phyloP scores from a whole-genome alignment of 441 rosid genomes.

The Raphanus hybrid region DNA sequence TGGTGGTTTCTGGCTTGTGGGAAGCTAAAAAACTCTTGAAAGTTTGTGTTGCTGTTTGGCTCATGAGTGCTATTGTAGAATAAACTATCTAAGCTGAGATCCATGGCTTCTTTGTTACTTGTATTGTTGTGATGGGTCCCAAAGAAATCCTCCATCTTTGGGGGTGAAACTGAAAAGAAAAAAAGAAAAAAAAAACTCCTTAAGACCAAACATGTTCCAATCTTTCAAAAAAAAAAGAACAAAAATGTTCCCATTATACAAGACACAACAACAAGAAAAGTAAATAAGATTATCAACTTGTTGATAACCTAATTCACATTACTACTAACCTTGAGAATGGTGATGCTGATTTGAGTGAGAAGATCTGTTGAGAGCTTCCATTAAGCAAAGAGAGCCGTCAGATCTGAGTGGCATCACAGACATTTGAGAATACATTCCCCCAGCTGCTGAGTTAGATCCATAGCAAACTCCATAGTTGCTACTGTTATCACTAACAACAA shows the following conservation, averaged over 20 bases:
- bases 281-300: constrained; percentile 39
- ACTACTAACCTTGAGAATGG: constrained; percentile 42
- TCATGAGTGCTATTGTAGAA: constrained; percentile 56
- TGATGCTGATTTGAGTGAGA: constrained; percentile 39
- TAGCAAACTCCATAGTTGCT: constrained; percentile 60
- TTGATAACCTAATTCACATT: constrained; percentile 25
- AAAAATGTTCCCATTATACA: constrained; percentile 43
- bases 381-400: constrained; percentile 93
- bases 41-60: constrained; percentile 51
- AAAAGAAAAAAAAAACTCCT: constrained; percentile 28
- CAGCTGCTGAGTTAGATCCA: constrained; percentile 49
- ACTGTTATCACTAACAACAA: constrained; percentile 38
- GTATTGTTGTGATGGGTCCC: constrained; percentile 75
- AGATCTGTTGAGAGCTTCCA: constrained; percentile 88
- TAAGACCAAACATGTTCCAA: constrained; percentile 41
- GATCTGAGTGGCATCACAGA: constrained; percentile 93
- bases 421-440: constrained; percentile 58
- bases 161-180: constrained; percentile 59
- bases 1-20: constrained; percentile 54
- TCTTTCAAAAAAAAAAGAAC: constrained; percentile 23
- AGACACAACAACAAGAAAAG: constrained; percentile 30
- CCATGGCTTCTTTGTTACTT: constrained; percentile 69
- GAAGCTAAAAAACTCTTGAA: constrained; percentile 51
- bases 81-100: constrained; percentile 83
- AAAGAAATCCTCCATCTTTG: constrained; percentile 95